Evolutionary conservation across 177 flowering plant species (phyloP).

Genomic region (Vitis hybrid): DNA sequence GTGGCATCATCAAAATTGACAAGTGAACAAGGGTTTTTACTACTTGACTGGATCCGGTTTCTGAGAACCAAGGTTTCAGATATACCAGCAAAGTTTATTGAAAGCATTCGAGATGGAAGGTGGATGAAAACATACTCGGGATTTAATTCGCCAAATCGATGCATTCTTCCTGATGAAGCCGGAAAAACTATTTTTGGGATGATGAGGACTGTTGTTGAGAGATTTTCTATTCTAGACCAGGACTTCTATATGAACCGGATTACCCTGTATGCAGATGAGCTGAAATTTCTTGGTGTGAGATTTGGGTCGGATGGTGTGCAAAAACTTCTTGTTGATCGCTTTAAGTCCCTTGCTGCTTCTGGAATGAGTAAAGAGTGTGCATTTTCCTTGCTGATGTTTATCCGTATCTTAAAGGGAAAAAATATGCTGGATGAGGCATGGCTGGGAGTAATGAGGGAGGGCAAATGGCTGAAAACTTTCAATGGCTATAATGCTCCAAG

Average conservation of each 20-base stretch:
- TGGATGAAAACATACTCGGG: too few species aligned
- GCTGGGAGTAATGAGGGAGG: conserved; percentile 3
- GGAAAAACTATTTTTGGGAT: neutral
- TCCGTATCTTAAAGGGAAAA: conserved; percentile 4
- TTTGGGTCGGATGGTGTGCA: conserved; percentile 7
- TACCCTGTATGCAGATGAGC: conserved; percentile 10
- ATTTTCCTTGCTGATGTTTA: conserved; percentile 8
- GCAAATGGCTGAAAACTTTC: conserved; percentile 15
- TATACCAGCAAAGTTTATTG: too few species aligned
- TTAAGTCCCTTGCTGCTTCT: conserved; percentile 2
- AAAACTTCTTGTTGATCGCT: neutral
- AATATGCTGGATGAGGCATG: conserved; percentile 7
- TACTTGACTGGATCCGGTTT: too few species aligned
- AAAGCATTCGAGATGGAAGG: too few species aligned
- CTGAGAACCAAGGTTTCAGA: too few species aligned
- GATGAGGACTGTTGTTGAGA: conserved; percentile 1
- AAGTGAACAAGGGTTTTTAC: too few species aligned
- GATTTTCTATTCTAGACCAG: conserved; percentile 9
- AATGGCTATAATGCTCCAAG: conserved; percentile 7
- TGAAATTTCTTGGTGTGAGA: conserved; percentile 12
- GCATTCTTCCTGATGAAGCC: conserved; percentile 7
- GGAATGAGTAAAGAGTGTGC: conserved; percentile 9
- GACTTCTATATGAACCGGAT: conserved; percentile 7
- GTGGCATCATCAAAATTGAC: too few species aligned
- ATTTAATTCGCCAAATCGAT: too few species aligned